These are phyloP conservation scores for Ananas comosus DNA, from an alignment of 176 grass and related monocot genomes.

Conservation along the genomic window DNA sequence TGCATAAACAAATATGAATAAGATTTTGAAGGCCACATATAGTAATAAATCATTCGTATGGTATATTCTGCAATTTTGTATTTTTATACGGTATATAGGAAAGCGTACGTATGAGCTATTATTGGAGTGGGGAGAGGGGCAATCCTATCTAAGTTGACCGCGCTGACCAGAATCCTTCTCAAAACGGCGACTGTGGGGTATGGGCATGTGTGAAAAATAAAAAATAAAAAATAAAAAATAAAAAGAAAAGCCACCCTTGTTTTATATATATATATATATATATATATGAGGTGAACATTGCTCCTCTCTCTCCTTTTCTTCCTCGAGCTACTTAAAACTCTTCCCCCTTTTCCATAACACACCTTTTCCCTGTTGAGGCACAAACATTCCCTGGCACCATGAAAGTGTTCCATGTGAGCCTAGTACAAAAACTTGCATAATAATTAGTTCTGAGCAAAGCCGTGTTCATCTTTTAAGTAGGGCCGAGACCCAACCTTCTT, in stretches of 20 bases:
- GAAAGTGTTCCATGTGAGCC: slow-evolving; percentile 10
- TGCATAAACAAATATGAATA: too few species aligned
- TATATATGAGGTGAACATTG: not conserved
- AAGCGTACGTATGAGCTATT: not conserved
- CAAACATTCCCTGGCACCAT: not conserved
- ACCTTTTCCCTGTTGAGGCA: slow-evolving; percentile 15
- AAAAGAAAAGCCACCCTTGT: not conserved
- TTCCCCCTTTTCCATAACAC: slow-evolving; percentile 6
- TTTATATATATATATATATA: too few species aligned
- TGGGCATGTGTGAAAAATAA: too few species aligned
- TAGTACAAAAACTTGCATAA: slow-evolving; percentile 12
- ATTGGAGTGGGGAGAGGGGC: not conserved
- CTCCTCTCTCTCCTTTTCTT: not conserved
- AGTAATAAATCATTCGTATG: too few species aligned
- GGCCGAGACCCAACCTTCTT: slow-evolving; percentile 17
- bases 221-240: too few species aligned
- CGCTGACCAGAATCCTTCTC: slow-evolving; percentile 31
- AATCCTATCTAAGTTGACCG: slow-evolving; percentile 23
- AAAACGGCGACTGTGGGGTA: not conserved
- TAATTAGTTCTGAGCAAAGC: slow-evolving; percentile 23
- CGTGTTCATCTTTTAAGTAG: not conserved
- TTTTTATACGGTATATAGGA: not conserved
- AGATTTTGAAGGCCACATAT: too few species aligned
- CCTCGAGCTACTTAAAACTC: slow-evolving; percentile 4
- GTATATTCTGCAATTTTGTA: not conserved